A percentile compares a stretch with the other conserved stretches of the same genome.
Conservation (phyloP, 2,329 filamentous ascomycete genomes). For the Epicoccum sorghinum region DNA sequence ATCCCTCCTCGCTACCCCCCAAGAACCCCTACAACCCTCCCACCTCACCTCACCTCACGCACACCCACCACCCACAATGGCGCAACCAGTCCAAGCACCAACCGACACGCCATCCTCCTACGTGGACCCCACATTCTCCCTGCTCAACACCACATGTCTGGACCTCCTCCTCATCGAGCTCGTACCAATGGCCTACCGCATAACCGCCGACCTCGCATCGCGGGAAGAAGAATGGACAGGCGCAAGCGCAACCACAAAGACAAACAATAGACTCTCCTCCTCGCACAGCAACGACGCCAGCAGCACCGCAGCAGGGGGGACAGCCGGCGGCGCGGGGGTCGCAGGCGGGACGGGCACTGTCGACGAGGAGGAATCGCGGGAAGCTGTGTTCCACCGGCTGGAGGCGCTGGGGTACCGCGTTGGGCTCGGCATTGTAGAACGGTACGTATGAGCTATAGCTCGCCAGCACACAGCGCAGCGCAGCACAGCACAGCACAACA, state of each 20-base stretch:
- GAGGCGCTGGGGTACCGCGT: slow-evolving; percentile 90
- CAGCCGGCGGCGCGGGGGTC: slow-evolving; percentile 19
- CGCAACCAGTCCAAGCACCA: slow-evolving; percentile 18
- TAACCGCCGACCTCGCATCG: slow-evolving; percentile 74
- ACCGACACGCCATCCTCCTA: slow-evolving; percentile 44
- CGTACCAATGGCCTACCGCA: slow-evolving; percentile 88
- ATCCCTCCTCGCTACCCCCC: not conserved
- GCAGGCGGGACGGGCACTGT: slow-evolving; percentile 43
- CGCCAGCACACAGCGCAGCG: not conserved
- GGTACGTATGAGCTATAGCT: slow-evolving; percentile 58
- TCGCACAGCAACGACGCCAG: slow-evolving; percentile 31
- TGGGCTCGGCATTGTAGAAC: slow-evolving; percentile 87
- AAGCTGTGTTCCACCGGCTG: slow-evolving; percentile 83
- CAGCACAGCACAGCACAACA: no score
- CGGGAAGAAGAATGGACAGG: slow-evolving; percentile 51
- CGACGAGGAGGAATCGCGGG: slow-evolving; percentile 81
- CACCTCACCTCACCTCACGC: not conserved
- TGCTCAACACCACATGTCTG: slow-evolving; percentile 83
- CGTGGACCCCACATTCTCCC: slow-evolving; percentile 74
- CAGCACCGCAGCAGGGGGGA: slow-evolving; percentile 33
- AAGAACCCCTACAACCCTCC: no score
- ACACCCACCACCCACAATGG: slow-evolving; percentile 14
- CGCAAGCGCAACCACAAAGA: slow-evolving; percentile 16
- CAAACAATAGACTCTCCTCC: slow-evolving; percentile 22
- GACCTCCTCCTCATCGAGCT: slow-evolving; percentile 97